Evolutionary conservation across 306 rosid species (phyloP).

Genomic region (Neltuma alba): DNA sequence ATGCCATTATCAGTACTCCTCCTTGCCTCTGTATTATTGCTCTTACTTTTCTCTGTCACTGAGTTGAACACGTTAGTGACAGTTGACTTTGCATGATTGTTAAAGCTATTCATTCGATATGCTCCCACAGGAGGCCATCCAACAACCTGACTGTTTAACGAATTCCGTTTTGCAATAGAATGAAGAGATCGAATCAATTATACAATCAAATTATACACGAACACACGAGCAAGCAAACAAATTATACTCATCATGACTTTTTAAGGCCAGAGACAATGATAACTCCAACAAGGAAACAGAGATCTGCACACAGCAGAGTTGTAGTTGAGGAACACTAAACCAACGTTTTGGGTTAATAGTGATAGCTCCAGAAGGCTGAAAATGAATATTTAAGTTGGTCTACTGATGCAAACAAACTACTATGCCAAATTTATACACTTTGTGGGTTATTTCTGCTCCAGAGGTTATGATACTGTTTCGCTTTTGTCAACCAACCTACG

Average conservation of each 20-base stretch:
- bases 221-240: not conserved
- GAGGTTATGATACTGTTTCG: not conserved
- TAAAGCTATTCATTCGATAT: conserved; percentile 70
- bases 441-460: not conserved
- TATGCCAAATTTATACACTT: not conserved
- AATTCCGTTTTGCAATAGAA: conserved; percentile 19
- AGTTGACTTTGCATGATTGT: conserved; percentile 59
- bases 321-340: conserved; percentile 1
- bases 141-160: conserved; percentile 69
- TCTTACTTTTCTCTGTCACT: conserved; percentile 44
- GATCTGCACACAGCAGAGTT: not conserved
- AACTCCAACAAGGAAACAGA: not conserved
- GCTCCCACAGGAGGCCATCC: conserved; percentile 90
- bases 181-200: conserved; percentile 17
- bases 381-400: not conserved
- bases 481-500: not conserved
- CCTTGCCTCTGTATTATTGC: conserved; percentile 32
- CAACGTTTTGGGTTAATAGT: not conserved
- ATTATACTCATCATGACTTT: not conserved
- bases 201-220: not conserved
- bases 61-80: conserved; percentile 48
- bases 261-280: not conserved
- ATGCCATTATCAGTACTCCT: conserved; percentile 36
- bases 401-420: not conserved
- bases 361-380: not conserved